Percentiles rank a stretch among this genome's conserved stretches.
Evolutionary conservation across 441 rosid species (phyloP).

Genomic region (Hypseocharis bilobata): DNA sequence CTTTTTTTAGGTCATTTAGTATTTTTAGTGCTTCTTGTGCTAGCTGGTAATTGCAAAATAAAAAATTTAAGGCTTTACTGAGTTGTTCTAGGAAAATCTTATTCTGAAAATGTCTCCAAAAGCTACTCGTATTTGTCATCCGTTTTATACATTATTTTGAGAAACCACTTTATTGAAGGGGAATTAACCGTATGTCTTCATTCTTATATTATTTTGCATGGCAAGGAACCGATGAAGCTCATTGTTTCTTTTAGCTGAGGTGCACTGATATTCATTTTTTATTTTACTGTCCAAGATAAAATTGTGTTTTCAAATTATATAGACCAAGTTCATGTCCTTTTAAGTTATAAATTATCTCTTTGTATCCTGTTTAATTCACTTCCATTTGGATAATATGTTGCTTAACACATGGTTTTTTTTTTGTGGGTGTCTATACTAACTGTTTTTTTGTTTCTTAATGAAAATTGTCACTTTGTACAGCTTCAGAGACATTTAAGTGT

Average conservation of each 20-base stretch:
- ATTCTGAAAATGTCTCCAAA: not conserved
- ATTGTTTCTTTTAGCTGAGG: too few relatives aligned
- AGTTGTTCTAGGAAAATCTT: not conserved
- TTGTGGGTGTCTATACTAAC: slow-evolving; percentile 10
- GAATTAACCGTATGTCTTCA: too few relatives aligned
- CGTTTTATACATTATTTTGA: not conserved
- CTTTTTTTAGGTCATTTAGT: slow-evolving; percentile 1
- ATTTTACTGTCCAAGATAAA: not conserved
- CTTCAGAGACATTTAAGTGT: slow-evolving; percentile 63
- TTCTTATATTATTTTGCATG: too few relatives aligned
- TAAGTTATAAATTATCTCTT: not conserved
- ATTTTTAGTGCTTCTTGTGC: not conserved
- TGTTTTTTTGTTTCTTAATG: not conserved
- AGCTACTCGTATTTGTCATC: not conserved
- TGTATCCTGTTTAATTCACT: not conserved
- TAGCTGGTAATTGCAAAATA: not conserved
- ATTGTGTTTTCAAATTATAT: not conserved
- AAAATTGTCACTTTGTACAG: slow-evolving; percentile 33
- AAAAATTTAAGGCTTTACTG: not conserved
- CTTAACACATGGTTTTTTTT: not conserved
- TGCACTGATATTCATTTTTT: not conserved
- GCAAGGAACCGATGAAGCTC: too few relatives aligned
- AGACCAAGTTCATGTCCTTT: not conserved
- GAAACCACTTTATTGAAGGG: too few relatives aligned
- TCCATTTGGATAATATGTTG: not conserved